Evolutionary conservation across 2,329 filamentous ascomycete genomes (phyloP), one percentile per base, ranked within the genome.

Genomic region (Macrophomina pseudophaseolina): DNA sequence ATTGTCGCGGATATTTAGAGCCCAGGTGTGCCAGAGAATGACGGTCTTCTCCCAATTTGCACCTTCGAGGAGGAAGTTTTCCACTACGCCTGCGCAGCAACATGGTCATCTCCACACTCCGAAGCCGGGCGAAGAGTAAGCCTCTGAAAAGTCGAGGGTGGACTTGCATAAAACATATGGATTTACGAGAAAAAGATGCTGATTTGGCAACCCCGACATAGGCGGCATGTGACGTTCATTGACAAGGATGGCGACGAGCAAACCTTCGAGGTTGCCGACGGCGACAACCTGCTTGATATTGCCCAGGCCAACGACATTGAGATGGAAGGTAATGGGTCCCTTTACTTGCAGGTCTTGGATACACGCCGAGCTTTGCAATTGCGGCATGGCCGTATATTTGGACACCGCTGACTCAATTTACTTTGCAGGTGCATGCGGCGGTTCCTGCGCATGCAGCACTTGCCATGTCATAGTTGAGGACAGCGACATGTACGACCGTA

Each of bases 271-370:
- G 94, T 97, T 8, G 84, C 88, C 14, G 88, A 91, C 72, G 95
- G 95, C 59, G 93, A 97, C 80, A 99, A 99, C 79, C 84, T 99
- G 64, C 85, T 99, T 65, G 94, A 98, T 75, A 94, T 99, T 74
- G 95, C 94, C 28, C 94, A 97, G 78, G 92, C 91, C 53, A 88
- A 98, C 79, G 94, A 98, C 75, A 83, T 99, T 49, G 95, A 99
- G 79, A 98, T 99, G 94, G 95, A 99, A 84, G 94, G 65, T 56
- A 56, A 48, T 35, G 8, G 33, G 4, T 5, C 16, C 4, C 16
- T 12, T 33, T 7, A 30, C 4, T 58, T 38, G 52, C 38, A 28
- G 54, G 23, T 23, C n/a, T n/a, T n/a, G 6, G 6, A 6, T 5
- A 5, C 16, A 9, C 38, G 14, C n/a, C 9, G 38, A 18, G 35